A percentile compares a stretch with the other conserved stretches of the same genome.
phyloP scores from a whole-genome alignment of 768 basidiomycete species.

The Tylopilus sp. region DNA sequence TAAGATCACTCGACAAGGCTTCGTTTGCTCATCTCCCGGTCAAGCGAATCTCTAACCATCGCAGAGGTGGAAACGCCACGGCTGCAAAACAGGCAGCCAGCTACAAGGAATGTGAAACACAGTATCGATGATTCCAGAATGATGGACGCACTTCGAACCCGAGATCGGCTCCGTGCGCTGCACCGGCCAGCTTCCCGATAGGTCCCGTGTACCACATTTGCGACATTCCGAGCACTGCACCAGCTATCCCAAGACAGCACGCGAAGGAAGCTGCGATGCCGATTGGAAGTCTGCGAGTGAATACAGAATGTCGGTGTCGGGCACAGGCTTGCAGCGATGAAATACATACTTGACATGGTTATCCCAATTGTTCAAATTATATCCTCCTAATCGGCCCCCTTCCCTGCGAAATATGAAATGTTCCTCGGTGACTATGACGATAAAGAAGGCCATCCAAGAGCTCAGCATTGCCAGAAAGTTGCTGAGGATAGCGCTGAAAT shows the following conservation, averaged over 20 bases:
- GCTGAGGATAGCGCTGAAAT: slow-evolving; percentile 40
- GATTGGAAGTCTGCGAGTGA: slow-evolving; percentile 38
- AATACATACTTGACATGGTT: slow-evolving; percentile 31
- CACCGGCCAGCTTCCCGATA: slow-evolving; percentile 40
- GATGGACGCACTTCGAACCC: slow-evolving; percentile 45
- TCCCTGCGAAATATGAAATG: slow-evolving; percentile 43
- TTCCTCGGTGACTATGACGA: slow-evolving; percentile 44
- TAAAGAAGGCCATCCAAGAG: slow-evolving; percentile 47
- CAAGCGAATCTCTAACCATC: slow-evolving; percentile 46
- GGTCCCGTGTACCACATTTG: slow-evolving; percentile 53
- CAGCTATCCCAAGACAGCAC: slow-evolving; percentile 42
- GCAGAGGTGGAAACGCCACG: slow-evolving; percentile 43
- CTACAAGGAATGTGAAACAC: slow-evolving; percentile 19
- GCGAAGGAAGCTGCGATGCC: slow-evolving; percentile 49
- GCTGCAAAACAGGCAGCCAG: slow-evolving; percentile 46
- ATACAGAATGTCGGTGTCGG: background rate
- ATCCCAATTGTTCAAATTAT: slow-evolving; percentile 50
- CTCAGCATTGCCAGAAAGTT: slow-evolving; percentile 42
- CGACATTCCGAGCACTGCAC: slow-evolving; percentile 52
- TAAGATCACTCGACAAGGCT: background rate
- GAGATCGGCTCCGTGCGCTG: slow-evolving; percentile 44
- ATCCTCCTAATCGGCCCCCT: slow-evolving; percentile 43
- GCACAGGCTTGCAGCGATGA: background rate
- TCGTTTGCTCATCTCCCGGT: slow-evolving; percentile 34
- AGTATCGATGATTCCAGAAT: background rate